Evolutionary conservation across 257 asterid genomes (phyloP).

Genomic region (Linaria vulgaris): DNA sequence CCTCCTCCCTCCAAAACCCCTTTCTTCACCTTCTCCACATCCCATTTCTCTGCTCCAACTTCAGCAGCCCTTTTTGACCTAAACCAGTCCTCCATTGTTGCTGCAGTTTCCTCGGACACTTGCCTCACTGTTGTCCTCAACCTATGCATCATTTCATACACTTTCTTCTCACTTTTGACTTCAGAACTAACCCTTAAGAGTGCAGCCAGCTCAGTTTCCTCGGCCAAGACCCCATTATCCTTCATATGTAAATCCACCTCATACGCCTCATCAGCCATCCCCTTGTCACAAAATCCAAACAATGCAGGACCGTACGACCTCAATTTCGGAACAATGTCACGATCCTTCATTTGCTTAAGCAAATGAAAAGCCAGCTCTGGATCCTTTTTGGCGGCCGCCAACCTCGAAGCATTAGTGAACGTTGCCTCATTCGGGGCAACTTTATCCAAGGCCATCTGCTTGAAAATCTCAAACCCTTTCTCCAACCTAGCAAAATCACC

Average conservation of each 20-base stretch:
- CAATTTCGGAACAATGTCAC: slow-evolving; percentile 64
- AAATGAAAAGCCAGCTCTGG: slow-evolving; percentile 78
- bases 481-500: slow-evolving; percentile 39
- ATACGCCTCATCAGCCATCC: slow-evolving; percentile 73
- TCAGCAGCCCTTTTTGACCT: slow-evolving; percentile 53
- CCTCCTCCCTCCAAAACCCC: slow-evolving; percentile 90
- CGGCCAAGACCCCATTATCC: slow-evolving; percentile 62
- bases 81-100: slow-evolving; percentile 73
- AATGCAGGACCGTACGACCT: slow-evolving; percentile 94
- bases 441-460: slow-evolving; percentile 60
- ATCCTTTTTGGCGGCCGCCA: slow-evolving; percentile 84
- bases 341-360: slow-evolving; percentile 71
- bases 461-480: slow-evolving; percentile 75
- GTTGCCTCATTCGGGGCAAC: slow-evolving; percentile 89
- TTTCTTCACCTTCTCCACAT: slow-evolving; percentile 56
- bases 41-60: slow-evolving; percentile 73
- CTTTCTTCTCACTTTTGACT: slow-evolving; percentile 57
- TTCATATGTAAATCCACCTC: slow-evolving; percentile 84
- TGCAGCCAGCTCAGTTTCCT: slow-evolving; percentile 84
- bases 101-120: slow-evolving; percentile 79
- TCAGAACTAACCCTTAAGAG: slow-evolving; percentile 65
- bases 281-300: slow-evolving; percentile 68
- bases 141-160: slow-evolving; percentile 88
- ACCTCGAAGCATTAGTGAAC: slow-evolving; percentile 81
- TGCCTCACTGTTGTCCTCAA: slow-evolving; percentile 81